Conservation (phyloP, 495 filamentous ascomycete species). For the Penicillium nucicola region DNA sequence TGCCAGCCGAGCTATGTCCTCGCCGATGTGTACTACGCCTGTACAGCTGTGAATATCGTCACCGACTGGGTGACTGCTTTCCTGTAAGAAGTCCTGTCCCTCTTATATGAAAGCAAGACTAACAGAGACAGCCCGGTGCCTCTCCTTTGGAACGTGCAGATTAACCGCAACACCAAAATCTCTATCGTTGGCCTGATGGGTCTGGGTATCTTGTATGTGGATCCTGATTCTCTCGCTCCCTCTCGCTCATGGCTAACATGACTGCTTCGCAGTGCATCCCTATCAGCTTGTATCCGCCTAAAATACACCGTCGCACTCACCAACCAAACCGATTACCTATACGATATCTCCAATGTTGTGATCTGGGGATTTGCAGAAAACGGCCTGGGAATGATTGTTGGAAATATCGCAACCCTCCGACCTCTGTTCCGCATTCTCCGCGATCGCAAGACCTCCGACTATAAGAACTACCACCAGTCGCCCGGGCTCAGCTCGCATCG, state of each 20-base stretch:
- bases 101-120: not conserved
- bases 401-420: slow-evolving; percentile 26
- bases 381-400: slow-evolving; percentile 27
- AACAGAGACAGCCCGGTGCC: slow-evolving; percentile 31
- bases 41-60: slow-evolving; percentile 23
- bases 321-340: slow-evolving; percentile 18
- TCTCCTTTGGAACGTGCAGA: slow-evolving; percentile 48
- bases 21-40: slow-evolving; percentile 24
- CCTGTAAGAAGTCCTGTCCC: slow-evolving; percentile 29
- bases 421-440: slow-evolving; percentile 21
- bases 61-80: slow-evolving; percentile 41
- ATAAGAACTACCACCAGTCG: slow-evolving; percentile 2
- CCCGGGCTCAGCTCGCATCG: slow-evolving; percentile 4
- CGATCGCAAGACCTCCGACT: slow-evolving; percentile 14
- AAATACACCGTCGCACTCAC: slow-evolving; percentile 24
- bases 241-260: not conserved
- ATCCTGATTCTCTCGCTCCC: not conserved
- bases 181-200: slow-evolving; percentile 47
- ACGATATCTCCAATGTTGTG: slow-evolving; percentile 16
- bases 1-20: slow-evolving; percentile 21
- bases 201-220: slow-evolving; percentile 44
- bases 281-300: slow-evolving; percentile 23
- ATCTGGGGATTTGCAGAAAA: slow-evolving; percentile 31
- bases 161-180: slow-evolving; percentile 42
- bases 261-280: slow-evolving; percentile 9